Evolutionary conservation across 805 yeast species (phyloP), one percentile per base, ranked within the genome.

Genomic region (Hanseniaspora occidentalis): DNA sequence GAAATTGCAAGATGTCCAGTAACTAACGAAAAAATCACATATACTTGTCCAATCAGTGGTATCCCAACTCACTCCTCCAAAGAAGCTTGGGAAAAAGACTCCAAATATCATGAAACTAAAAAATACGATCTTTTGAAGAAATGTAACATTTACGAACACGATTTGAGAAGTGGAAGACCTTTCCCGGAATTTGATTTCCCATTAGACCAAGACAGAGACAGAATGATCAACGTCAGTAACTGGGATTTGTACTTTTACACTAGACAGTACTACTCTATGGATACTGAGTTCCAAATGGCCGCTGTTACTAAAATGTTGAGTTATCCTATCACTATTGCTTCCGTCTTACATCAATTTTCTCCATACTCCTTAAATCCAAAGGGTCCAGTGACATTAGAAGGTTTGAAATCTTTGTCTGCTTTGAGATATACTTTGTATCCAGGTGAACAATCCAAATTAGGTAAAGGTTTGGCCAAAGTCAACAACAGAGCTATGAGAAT

Each of bases 131-230:
- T 74, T 35, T 71, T 92, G 65, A 81, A 79, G 53, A 81, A 82
- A 62, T 96, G 84, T 33, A 92, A 92, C 61, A 74, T 84, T 39
- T 89, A 79, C 60, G 98, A 92, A 61, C 97, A 89, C 55, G 98
- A 92, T 62, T 67, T 92, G 49, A 75, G 97, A 58, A 79, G 92
- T 31, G 97, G 96, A 3, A 74, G 98, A 56, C 81, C 78, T 38
- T 89, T 92, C 62, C 95, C 95, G 18, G 97, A 92, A 64, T 88
- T 92, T 55, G 92, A 85, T 51, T 86, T 92, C 64, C 97, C 98
- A 6, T 77, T 74, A 3, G 70, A 67, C 13, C 94, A 83, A 60
- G 82, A 78, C 39, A 68, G 66, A 38, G 96, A 88, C 55, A 77
- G 78, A 45, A 63, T 71, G 45, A 75, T 86, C 45, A 86, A 85